Percentiles rank a stretch among this genome's conserved stretches.
Evolutionary conservation across 441 rosid species (phyloP).

Genomic region (Croton laevigatus): DNA sequence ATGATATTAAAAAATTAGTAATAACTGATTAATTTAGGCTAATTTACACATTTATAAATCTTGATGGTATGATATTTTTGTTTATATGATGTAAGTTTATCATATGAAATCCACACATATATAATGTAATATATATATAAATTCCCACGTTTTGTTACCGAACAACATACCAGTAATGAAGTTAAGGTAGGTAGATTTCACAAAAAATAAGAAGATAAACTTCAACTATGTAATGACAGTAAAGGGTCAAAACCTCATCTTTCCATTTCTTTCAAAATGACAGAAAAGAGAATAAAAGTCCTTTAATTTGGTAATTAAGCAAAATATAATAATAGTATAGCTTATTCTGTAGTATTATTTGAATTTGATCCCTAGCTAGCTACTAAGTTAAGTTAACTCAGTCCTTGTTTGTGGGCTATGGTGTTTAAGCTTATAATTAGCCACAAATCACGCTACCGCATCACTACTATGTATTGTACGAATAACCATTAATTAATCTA

Average conservation of each 20-base stretch:
- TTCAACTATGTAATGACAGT: neutral
- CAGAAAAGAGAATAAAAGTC: neutral
- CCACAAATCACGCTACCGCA: conserved; percentile 42
- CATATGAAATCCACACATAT: no score
- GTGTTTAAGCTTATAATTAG: conserved; percentile 22
- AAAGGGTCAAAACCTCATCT: neutral
- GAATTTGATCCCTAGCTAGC: no score
- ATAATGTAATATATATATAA: no score
- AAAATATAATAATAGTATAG: neutral
- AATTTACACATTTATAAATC: no score
- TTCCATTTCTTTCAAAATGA: neutral
- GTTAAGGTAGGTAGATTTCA: conserved; percentile 32
- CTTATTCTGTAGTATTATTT: neutral
- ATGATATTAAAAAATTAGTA: no score
- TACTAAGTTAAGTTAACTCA: neutral
- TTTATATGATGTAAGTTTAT: no score
- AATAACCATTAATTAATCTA: neutral
- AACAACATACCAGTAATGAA: conserved; percentile 29
- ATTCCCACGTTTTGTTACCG: conserved; percentile 11
- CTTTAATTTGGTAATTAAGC: neutral
- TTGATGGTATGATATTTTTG: no score
- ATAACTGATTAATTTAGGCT: no score
- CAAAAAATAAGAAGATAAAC: conserved; percentile 8
- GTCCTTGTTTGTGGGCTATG: conserved; percentile 12
- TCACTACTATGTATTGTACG: no score